phyloP scores from a whole-genome alignment of 345 rosid species.

The Sonneratia caseolaris region DNA sequence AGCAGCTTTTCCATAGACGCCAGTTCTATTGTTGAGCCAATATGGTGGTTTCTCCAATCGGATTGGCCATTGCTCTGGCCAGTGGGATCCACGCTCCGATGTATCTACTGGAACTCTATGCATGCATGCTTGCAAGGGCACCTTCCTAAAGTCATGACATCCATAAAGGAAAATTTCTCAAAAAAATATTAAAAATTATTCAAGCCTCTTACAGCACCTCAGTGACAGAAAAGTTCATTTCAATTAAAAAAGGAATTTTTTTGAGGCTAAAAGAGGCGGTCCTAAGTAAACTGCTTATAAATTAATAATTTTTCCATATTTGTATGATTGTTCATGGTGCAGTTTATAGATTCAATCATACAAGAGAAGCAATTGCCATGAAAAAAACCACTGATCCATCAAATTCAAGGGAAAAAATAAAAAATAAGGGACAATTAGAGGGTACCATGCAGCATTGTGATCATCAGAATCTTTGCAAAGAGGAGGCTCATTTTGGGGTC shows the following conservation, averaged over 20 bases:
- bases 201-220: neutral
- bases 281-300: neutral
- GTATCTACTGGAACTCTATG: conserved; percentile 50
- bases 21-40: conserved; percentile 54
- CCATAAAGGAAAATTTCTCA: neutral
- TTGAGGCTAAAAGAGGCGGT: neutral
- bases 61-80: conserved; percentile 68
- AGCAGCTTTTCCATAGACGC: conserved; percentile 61
- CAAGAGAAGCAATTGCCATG: neutral
- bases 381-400: neutral
- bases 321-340: neutral
- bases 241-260: neutral
- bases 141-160: conserved; percentile 40
- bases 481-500: conserved; percentile 47
- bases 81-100: conserved; percentile 49
- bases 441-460: conserved; percentile 62
- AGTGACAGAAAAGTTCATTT: neutral
- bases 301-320: neutral
- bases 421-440: neutral
- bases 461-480: conserved; percentile 61
- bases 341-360: neutral
- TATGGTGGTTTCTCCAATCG: conserved; percentile 57
- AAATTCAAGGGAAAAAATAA: neutral
- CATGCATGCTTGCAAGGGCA: conserved; percentile 70
- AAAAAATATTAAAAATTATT: neutral